A percentile compares a stretch with the other conserved stretches of the same genome.
Evolutionary conservation across 2,329 filamentous ascomycete genomes (phyloP).

Genomic region (Xylaria sp.): DNA sequence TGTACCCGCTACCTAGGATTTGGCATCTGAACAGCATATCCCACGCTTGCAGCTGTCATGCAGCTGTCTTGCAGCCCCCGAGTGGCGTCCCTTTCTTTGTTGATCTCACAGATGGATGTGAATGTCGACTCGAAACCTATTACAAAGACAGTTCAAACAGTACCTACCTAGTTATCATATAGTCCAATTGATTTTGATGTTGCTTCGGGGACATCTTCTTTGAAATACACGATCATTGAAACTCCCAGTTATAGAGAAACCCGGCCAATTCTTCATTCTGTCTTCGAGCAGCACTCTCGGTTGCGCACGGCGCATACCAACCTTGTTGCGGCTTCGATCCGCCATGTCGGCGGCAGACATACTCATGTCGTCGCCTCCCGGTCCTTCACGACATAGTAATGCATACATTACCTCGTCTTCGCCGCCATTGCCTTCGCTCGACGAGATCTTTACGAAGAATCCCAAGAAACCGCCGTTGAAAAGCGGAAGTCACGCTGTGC

Average conservation of each 20-base stretch:
- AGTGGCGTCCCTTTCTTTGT: not conserved
- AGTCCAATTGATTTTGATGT: not conserved
- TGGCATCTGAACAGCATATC: not conserved
- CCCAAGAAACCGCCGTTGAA: slow-evolving; percentile 38
- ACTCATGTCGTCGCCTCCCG: slow-evolving; percentile 36
- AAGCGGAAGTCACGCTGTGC: slow-evolving; percentile 42
- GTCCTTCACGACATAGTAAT: slow-evolving; percentile 24
- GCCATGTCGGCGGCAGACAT: slow-evolving; percentile 39
- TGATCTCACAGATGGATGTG: too few relatives aligned
- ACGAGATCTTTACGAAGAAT: slow-evolving; percentile 48
- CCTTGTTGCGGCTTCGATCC: slow-evolving; percentile 31
- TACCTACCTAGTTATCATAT: not conserved
- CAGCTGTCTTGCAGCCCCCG: too few relatives aligned
- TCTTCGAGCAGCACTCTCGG: slow-evolving; percentile 31
- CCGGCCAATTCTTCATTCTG: slow-evolving; percentile 17
- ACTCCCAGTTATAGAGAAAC: not conserved
- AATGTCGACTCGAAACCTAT: not conserved
- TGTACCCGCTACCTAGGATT: not conserved
- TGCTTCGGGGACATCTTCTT: not conserved
- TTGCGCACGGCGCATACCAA: slow-evolving; percentile 53
- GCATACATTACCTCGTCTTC: slow-evolving; percentile 47
- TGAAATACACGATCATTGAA: not conserved
- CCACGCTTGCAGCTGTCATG: too few relatives aligned
- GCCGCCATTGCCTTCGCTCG: slow-evolving; percentile 57
- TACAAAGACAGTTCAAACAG: not conserved